These are phyloP conservation scores for Ceratocystis diversiconidia DNA, from an alignment of 2,329 filamentous ascomycete species.

Conservation along the genomic window DNA sequence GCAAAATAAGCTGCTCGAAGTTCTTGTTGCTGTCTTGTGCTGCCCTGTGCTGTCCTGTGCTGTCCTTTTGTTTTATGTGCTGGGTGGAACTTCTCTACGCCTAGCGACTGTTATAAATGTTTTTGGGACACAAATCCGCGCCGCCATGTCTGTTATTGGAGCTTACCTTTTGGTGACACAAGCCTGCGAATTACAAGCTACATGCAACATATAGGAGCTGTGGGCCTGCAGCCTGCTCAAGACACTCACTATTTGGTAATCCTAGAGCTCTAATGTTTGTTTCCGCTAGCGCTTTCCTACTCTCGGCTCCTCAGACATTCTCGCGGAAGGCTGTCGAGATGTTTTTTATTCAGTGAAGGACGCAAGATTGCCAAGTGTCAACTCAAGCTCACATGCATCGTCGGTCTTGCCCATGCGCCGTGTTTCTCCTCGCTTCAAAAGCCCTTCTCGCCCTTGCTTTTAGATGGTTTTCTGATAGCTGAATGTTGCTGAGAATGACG, in stretches of 20 bases:
- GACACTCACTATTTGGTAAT: background rate
- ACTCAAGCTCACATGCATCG: background rate
- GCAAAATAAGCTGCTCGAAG: too few relatives aligned
- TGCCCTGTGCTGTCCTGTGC: too few relatives aligned
- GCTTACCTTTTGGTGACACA: background rate
- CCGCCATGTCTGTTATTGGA: background rate
- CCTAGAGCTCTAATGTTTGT: background rate
- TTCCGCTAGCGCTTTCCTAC: background rate
- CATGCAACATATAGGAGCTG: background rate
- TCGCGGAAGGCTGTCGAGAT: background rate
- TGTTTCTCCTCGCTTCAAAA: background rate
- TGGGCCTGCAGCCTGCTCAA: background rate
- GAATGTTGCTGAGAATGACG: too few relatives aligned
- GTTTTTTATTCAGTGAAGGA: background rate
- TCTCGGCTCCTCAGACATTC: background rate
- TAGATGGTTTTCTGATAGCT: too few relatives aligned
- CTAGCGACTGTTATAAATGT: too few relatives aligned
- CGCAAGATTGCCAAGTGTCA: background rate
- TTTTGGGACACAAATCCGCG: background rate
- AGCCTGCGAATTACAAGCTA: background rate
- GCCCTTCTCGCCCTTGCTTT: background rate
- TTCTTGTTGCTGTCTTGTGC: too few relatives aligned
- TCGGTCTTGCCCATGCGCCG: background rate
- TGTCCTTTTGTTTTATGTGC: too few relatives aligned
- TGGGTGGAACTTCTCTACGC: too few relatives aligned